phyloP scores from a whole-genome alignment of 1,139 yeast species.

The Debaryomyces fabryi region DNA sequence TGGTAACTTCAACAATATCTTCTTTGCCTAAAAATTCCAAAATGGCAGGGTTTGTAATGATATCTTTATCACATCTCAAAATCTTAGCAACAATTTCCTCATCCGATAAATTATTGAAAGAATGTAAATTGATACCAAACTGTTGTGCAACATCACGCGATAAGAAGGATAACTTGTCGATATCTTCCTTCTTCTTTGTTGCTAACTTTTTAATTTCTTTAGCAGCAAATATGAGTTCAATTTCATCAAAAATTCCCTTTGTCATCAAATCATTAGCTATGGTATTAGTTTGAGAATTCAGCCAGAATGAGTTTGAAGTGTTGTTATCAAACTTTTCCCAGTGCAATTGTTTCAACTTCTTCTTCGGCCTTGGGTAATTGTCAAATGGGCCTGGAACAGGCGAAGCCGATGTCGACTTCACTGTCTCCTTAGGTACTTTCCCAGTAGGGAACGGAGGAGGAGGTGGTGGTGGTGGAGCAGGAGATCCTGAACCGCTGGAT shows the following conservation, averaged over 20 bases:
- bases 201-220: conserved; percentile 66
- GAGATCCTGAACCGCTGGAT: conserved; percentile 12
- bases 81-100: conserved; percentile 60
- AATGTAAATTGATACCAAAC: conserved; percentile 75
- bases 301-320: conserved; percentile 71
- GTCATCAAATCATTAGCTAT: conserved; percentile 64
- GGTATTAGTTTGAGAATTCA: conserved; percentile 32
- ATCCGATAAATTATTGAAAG: conserved; percentile 55
- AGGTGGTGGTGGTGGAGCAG: conserved; percentile 26
- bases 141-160: conserved; percentile 77
- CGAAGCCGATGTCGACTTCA: conserved; percentile 25
- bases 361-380: conserved; percentile 72
- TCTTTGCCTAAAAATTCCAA: conserved; percentile 72
- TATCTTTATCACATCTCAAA: conserved; percentile 62
- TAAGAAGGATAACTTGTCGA: conserved; percentile 59
- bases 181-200: conserved; percentile 48
- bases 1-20: conserved; percentile 67
- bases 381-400: conserved; percentile 45
- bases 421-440: conserved; percentile 13
- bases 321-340: conserved; percentile 75
- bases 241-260: conserved; percentile 73
- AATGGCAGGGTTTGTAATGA: conserved; percentile 60
- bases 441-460: conserved; percentile 17
- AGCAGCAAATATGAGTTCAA: conserved; percentile 78
- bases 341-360: conserved; percentile 76